Conservation (phyloP, 2,329 filamentous ascomycete species). For the Talaromyces sp. region DNA sequence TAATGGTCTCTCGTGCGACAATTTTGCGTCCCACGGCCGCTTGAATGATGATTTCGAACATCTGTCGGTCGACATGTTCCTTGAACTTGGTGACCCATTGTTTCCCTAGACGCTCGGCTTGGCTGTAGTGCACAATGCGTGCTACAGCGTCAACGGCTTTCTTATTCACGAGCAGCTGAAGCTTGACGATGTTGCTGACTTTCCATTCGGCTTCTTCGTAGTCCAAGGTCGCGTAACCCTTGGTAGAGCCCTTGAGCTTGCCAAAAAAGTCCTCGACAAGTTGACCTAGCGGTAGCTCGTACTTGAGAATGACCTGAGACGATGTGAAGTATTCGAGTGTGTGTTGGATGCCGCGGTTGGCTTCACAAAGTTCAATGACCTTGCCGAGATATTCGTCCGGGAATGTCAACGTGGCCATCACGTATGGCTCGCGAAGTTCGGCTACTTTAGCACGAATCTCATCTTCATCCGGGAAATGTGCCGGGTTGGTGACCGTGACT, state of each 20-base stretch:
- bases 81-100: slow-evolving; percentile 96
- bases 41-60: slow-evolving; percentile 97
- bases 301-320: slow-evolving; percentile 90
- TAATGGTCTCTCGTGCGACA: slow-evolving; percentile 88
- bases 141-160: slow-evolving; percentile 88
- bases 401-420: slow-evolving; percentile 79
- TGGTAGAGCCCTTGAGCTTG: slow-evolving; percentile 87
- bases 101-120: slow-evolving; percentile 74
- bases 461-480: slow-evolving; percentile 77
- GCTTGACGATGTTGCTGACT: slow-evolving; percentile 73
- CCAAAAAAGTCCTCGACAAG: slow-evolving; percentile 97
- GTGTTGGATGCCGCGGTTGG: slow-evolving; percentile 80
- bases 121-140: slow-evolving; percentile 79
- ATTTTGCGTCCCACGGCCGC: slow-evolving; percentile 78
- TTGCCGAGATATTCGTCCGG: slow-evolving; percentile 92
- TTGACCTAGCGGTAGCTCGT: slow-evolving; percentile 80
- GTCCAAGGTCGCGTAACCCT: slow-evolving; percentile 92
- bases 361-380: slow-evolving; percentile 91
- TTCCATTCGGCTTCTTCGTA: slow-evolving; percentile 95
- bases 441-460: slow-evolving; percentile 52
- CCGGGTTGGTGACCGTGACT: slow-evolving; percentile 76
- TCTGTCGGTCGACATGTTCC: slow-evolving; percentile 90
- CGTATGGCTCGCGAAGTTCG: slow-evolving; percentile 69
- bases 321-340: slow-evolving; percentile 87
- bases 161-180: slow-evolving; percentile 92